Evolutionary conservation across 2,329 filamentous ascomycete species (phyloP).

Genomic region (Graphilbum sp.): DNA sequence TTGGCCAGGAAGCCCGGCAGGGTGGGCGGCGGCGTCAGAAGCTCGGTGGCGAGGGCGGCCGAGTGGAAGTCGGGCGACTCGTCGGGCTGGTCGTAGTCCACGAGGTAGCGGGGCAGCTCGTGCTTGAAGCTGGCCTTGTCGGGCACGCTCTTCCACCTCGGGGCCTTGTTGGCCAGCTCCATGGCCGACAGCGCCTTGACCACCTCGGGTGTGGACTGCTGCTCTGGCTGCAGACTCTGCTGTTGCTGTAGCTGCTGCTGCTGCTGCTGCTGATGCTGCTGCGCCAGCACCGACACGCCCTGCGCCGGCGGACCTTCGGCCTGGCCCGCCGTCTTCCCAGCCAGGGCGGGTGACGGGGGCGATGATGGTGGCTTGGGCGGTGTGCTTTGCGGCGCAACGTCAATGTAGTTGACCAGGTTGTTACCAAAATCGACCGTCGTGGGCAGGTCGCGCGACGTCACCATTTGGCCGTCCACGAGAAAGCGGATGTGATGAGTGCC

Average conservation of each 20-base stretch:
- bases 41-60: slow-evolving; percentile 58
- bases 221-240: not conserved
- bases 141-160: slow-evolving; percentile 37
- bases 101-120: slow-evolving; percentile 67
- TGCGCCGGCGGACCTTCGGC: too few relatives aligned
- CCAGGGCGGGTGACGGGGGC: slow-evolving; percentile 11
- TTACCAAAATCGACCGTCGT: slow-evolving; percentile 97
- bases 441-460: slow-evolving; percentile 69
- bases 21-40: slow-evolving; percentile 66
- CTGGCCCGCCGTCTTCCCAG: slow-evolving; percentile 9
- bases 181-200: slow-evolving; percentile 2
- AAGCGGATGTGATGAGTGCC: slow-evolving; percentile 97
- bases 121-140: slow-evolving; percentile 48
- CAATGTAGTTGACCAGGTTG: slow-evolving; percentile 95
- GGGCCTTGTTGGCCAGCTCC: slow-evolving; percentile 16
- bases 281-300: not conserved
- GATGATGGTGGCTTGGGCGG: slow-evolving; percentile 15
- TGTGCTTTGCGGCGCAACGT: slow-evolving; percentile 66
- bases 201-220: not conserved
- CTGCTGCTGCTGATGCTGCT: not conserved
- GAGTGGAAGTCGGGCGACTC: slow-evolving; percentile 59
- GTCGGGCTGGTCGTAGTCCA: slow-evolving; percentile 75
- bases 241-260: not conserved
- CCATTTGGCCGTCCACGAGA: slow-evolving; percentile 86
- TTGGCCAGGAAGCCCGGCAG: slow-evolving; percentile 85